phyloP scores from a whole-genome alignment of 1,284 basidiomycete species.

The Inonotus obliquus region DNA sequence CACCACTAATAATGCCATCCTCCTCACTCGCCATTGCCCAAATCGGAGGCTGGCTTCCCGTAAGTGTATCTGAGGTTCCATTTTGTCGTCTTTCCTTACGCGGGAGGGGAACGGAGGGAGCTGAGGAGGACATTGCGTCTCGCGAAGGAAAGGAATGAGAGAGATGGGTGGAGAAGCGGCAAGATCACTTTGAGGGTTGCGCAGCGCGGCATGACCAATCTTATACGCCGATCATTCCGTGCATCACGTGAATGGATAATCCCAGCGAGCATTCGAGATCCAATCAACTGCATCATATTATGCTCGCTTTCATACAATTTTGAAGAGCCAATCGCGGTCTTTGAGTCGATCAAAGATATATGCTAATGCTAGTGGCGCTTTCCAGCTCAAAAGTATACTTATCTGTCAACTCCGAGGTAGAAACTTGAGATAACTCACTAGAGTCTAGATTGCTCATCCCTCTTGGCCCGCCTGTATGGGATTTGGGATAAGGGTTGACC shows the following conservation, averaged over 20 bases:
- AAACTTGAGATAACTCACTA: too few relatives aligned
- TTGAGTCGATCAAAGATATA: background rate
- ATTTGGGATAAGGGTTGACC: too few relatives aligned
- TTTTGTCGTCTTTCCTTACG: conserved; percentile 23
- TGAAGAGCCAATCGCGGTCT: background rate
- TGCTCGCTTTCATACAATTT: background rate
- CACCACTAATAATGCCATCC: conserved; percentile 6
- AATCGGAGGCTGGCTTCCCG: conserved; percentile 44
- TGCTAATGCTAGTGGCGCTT: too few relatives aligned
- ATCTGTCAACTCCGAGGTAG: too few relatives aligned
- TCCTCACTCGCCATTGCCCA: conserved; percentile 52
- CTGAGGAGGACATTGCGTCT: conserved; percentile 20
- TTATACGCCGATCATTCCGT: background rate
- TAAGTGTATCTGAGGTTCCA: conserved; percentile 7
- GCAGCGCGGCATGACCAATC: background rate
- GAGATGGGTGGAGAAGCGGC: background rate
- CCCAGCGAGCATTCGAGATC: background rate
- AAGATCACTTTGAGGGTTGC: too few relatives aligned
- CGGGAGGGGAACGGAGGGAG: conserved; percentile 32
- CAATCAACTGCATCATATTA: background rate
- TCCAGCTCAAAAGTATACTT: too few relatives aligned
- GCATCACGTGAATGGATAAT: background rate
- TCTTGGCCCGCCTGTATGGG: too few relatives aligned
- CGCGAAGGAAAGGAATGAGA: background rate
- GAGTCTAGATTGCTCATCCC: too few relatives aligned